These are phyloP conservation scores for Osmanthus fragrans DNA, from an alignment of 257 asterid species.

Conservation along the genomic window DNA sequence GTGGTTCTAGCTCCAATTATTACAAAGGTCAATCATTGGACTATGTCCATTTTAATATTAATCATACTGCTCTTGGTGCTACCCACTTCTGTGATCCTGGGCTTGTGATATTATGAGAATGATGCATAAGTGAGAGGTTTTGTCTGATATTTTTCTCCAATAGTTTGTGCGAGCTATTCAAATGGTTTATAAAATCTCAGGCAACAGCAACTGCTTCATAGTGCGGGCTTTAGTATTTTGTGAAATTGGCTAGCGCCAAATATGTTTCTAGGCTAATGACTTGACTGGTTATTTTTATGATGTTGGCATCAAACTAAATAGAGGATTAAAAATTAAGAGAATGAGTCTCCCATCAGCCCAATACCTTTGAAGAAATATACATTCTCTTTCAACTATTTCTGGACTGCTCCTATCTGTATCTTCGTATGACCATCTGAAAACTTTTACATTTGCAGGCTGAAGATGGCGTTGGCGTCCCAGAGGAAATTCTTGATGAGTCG, in stretches of 20 bases:
- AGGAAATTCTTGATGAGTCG: constrained; percentile 82
- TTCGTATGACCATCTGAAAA: constrained; percentile 7
- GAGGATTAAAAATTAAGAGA: neutral
- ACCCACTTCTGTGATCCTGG: neutral
- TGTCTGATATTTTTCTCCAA: neutral
- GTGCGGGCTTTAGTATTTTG: neutral
- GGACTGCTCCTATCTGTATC: neutral
- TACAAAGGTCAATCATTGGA: neutral
- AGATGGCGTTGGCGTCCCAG: constrained; percentile 95
- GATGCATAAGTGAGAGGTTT: constrained; percentile 6
- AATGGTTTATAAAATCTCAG: neutral
- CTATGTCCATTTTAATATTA: neutral
- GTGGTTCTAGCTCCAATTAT: neutral
- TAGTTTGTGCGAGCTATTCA: neutral
- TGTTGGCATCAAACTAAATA: neutral
- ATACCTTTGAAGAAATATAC: constrained; percentile 10
- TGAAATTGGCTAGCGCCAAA: neutral
- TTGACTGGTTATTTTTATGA: neutral
- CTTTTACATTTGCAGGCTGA: constrained; percentile 68
- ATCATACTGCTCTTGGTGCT: neutral
- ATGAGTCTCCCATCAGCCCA: neutral
- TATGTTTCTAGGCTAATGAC: neutral
- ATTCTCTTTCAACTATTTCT: constrained; percentile 4
- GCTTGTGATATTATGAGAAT: constrained; percentile 5
- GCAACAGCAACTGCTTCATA: neutral